phyloP scores from a whole-genome alignment of 1,284 basidiomycete genomes.

The Cystobasidiaceae sp. region DNA sequence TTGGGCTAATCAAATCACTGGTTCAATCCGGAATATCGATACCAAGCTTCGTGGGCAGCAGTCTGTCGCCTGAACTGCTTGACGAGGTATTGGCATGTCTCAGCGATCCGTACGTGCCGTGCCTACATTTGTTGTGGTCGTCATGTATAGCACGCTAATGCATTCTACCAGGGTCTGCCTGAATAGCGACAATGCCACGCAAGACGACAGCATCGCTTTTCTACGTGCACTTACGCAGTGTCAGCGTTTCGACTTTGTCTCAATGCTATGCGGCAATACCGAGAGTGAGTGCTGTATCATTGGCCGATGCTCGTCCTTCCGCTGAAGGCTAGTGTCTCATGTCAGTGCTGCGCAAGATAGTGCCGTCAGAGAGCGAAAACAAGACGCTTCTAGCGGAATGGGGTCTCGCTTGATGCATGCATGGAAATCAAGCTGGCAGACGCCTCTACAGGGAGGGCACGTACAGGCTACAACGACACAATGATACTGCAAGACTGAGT shows the following conservation, averaged over 20 bases:
- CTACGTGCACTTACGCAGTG: not conserved
- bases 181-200: too few relatives aligned
- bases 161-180: not conserved
- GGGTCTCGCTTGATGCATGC: too few relatives aligned
- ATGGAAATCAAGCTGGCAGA: too few relatives aligned
- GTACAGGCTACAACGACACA: too few relatives aligned
- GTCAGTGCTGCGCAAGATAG: too few relatives aligned
- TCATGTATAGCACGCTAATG: not conserved
- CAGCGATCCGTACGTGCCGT: not conserved
- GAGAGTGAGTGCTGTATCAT: not conserved
- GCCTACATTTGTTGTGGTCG: too few relatives aligned
- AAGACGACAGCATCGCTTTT: not conserved
- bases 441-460: too few relatives aligned
- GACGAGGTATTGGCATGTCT: conserved; percentile 12
- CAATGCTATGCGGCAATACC: conserved; percentile 26
- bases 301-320: too few relatives aligned
- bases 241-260: conserved; percentile 22
- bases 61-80: conserved; percentile 21
- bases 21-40: not conserved
- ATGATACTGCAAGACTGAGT: too few relatives aligned
- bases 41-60: not conserved
- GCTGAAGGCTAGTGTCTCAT: too few relatives aligned
- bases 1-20: not conserved
- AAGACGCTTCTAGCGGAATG: too few relatives aligned
- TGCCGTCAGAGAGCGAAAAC: too few relatives aligned